Evolutionary conservation across 2,329 filamentous ascomycete species (phyloP).

Genomic region (Trichoderma simmonsii): DNA sequence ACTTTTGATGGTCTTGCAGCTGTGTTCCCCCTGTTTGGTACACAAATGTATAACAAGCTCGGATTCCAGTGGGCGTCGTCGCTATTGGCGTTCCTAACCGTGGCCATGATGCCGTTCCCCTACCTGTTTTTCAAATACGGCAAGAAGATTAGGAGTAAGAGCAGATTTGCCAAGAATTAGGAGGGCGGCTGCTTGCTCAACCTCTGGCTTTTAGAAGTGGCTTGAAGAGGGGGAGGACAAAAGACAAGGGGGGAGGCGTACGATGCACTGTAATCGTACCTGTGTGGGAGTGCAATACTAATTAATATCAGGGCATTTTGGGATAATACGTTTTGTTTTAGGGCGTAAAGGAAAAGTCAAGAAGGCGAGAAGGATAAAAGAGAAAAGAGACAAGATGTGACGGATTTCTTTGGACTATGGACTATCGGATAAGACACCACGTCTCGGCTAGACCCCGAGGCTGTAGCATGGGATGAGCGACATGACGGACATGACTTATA

Average conservation of each 20-base stretch:
- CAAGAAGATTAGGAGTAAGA: conserved; percentile 53
- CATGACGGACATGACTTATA: conserved; percentile 7
- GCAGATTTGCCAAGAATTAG: conserved; percentile 47
- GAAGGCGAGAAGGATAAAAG: background rate
- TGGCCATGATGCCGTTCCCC: conserved; percentile 63
- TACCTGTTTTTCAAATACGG: conserved; percentile 61
- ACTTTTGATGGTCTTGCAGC: conserved; percentile 39
- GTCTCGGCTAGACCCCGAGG: background rate
- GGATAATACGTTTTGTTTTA: background rate
- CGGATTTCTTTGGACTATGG: background rate
- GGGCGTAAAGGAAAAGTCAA: background rate
- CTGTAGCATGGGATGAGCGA: background rate
- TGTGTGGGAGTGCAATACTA: conserved; percentile 6
- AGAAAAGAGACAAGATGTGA: background rate
- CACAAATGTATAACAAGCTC: conserved; percentile 67
- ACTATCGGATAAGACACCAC: conserved; percentile 10
- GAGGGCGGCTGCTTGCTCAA: background rate
- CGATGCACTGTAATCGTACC: background rate
- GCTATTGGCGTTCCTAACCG: conserved; percentile 58
- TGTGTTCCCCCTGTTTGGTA: conserved; percentile 71
- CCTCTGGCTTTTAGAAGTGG: background rate
- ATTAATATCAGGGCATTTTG: background rate
- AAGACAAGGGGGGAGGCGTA: background rate
- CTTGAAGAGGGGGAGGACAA: background rate
- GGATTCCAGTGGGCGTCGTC: conserved; percentile 69